Percentiles rank a stretch among this genome's conserved stretches.
phyloP scores from a whole-genome alignment of 2,329 filamentous ascomycete species.

The Sordariomycetes sp. region DNA sequence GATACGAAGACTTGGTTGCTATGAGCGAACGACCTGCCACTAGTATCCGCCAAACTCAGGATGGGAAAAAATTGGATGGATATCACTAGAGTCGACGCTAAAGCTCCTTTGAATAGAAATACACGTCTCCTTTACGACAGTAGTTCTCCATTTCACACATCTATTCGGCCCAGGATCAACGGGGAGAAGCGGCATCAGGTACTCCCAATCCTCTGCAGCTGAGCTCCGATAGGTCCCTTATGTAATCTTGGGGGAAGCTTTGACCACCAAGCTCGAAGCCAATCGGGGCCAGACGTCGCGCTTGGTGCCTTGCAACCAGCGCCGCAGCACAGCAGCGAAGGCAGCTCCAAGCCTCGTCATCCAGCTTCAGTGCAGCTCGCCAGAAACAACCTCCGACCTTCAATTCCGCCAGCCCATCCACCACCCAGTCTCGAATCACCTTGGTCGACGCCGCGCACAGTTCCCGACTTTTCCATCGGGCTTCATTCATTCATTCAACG shows the following conservation, averaged over 20 bases:
- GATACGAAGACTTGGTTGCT: background rate
- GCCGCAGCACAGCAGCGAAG: constrained; percentile 12
- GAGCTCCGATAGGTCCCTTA: background rate
- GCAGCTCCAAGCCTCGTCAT: constrained; percentile 16
- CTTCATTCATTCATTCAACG: background rate
- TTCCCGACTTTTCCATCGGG: background rate
- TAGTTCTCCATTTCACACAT: no score
- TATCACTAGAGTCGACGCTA: no score
- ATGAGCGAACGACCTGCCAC: background rate
- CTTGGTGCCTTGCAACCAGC: constrained; percentile 4
- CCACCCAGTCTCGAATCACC: background rate
- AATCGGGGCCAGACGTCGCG: background rate
- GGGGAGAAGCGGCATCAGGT: background rate
- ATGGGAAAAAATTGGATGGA: background rate
- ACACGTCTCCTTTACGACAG: no score
- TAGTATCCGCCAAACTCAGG: background rate
- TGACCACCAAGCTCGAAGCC: background rate
- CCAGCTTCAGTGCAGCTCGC: background rate
- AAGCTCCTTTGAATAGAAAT: no score
- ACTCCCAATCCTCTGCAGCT: background rate
- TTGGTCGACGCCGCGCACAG: background rate
- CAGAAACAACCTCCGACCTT: background rate
- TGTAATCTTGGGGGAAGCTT: constrained; percentile 1
- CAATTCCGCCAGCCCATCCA: background rate
- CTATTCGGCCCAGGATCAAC: no score